Percentiles rank a stretch among this genome's conserved stretches.
These are phyloP conservation scores for Linderniella brevidens DNA, from an alignment of 257 asterid species.

Conservation along the genomic window DNA sequence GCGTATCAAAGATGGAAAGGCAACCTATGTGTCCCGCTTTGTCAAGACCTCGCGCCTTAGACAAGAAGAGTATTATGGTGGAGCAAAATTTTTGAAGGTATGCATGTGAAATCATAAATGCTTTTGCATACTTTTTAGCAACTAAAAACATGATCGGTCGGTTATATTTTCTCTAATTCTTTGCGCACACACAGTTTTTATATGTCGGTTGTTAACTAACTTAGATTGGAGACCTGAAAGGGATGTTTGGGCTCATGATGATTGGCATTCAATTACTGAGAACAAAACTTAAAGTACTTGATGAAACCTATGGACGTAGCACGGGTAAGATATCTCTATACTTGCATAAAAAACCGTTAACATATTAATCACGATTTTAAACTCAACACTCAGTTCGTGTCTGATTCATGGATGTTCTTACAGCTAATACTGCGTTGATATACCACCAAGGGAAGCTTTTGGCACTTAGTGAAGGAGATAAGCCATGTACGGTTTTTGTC, in stretches of 20 bases:
- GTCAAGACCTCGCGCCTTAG: constrained; percentile 78
- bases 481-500: constrained; percentile 62
- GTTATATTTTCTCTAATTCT: not conserved
- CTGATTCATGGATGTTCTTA: constrained; percentile 11
- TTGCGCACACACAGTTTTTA: not conserved
- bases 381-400: not conserved
- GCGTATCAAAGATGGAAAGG: constrained; percentile 89
- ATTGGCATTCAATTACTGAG: constrained; percentile 54
- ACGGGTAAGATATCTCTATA: constrained; percentile 44
- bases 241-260: constrained; percentile 62
- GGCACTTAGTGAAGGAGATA: constrained; percentile 85
- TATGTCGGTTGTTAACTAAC: not conserved
- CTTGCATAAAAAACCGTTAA: not conserved
- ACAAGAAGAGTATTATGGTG: constrained; percentile 78
- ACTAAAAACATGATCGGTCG: not conserved
- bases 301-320: constrained; percentile 51
- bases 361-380: not conserved
- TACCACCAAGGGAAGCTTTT: constrained; percentile 90
- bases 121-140: not conserved
- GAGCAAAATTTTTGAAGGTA: constrained; percentile 81
- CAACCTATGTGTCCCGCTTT: constrained; percentile 81
- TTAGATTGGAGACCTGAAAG: constrained; percentile 93
- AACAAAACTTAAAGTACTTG: constrained; percentile 63
- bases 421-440: constrained; percentile 85
- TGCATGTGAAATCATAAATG: not conserved